Base-by-base conservation (phyloP, 2,329 filamentous ascomycete genomes). In the Colletotrichum horii region DNA sequence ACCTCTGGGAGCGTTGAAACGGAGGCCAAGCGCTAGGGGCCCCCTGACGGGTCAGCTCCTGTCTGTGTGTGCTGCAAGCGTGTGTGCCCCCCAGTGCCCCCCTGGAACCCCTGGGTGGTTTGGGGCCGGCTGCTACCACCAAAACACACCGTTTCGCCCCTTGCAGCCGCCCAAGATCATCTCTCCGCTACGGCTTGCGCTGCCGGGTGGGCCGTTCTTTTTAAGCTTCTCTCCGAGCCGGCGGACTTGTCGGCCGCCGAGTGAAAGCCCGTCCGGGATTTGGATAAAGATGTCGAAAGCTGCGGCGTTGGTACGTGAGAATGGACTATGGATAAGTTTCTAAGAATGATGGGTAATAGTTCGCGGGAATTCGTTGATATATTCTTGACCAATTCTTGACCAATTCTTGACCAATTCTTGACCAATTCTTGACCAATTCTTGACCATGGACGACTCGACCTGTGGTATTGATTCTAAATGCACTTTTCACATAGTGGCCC, bases 401-500 rank as follows among this genome's bases (percentile, higher is more conserved):
- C 58, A 48, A 28, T 52, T 71, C 34, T 60, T 52, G 34, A 58
- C 52, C 58, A 48, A 70, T 74, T 26, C n/a, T 62, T 70, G 32
- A 36, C 22, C 38, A 70, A 70, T 73, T 24, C n/a, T 61, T 70
- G 43, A 36, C 22, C 55, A 69, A 28, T 52, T 71, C 34, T 60
- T 52, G 34, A 58, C 52, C 58, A 48, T 65, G 55, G 56, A 70
- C 48, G 26, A 74, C 9, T 58, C 66, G 62, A 60, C 66, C 70
- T 36, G 28, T 76, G 65, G 65, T 76, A 76, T 48, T 58, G 52
- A 15, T 38, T 28, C 64, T 48, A 32, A 66, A 70, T 70, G 73
- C 64, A 75, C 71, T 75, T 76, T 77, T 69, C 16, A 24, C 74
- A 76, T 26, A 56, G 64, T 70, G 55, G 73, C 28, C n/a, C 65